Evolutionary conservation across 2,329 filamentous ascomycete genomes (phyloP).

Genomic region (Colletotrichum cereale): DNA sequence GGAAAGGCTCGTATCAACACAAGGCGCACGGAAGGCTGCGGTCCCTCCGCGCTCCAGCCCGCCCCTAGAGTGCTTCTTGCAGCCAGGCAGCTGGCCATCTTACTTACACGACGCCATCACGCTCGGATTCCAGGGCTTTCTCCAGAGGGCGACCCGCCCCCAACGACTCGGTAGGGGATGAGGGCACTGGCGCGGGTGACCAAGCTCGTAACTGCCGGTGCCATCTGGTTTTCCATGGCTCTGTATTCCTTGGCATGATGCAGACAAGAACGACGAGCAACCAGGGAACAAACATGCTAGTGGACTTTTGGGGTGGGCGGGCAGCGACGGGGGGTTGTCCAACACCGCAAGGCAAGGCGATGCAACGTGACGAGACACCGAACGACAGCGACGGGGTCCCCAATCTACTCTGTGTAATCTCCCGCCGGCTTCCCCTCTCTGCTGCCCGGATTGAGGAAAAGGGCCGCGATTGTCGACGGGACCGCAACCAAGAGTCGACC

Average conservation of each 20-base stretch:
- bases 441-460: constrained; percentile 24
- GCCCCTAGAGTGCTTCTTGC: background rate
- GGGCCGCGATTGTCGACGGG: constrained; percentile 18
- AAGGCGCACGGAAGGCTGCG: background rate
- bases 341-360: background rate
- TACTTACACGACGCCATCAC: constrained; percentile 14
- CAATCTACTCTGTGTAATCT: constrained; percentile 31
- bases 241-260: constrained; percentile 16
- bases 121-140: background rate
- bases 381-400: background rate
- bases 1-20: constrained; percentile 11
- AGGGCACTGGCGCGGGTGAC: background rate
- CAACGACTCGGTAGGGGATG: constrained; percentile 16
- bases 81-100: constrained; percentile 1
- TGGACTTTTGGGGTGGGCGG: background rate
- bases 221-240: constrained; percentile 13
- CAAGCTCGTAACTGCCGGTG: constrained; percentile 14
- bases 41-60: background rate
- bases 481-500: constrained; percentile 19
- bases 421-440: constrained; percentile 16
- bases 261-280: background rate
- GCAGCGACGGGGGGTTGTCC: background rate
- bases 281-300: background rate
- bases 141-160: background rate
- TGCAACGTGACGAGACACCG: background rate